Evolutionary conservation across 495 filamentous ascomycete species (phyloP).

Genomic region (Podospora appendiculata): DNA sequence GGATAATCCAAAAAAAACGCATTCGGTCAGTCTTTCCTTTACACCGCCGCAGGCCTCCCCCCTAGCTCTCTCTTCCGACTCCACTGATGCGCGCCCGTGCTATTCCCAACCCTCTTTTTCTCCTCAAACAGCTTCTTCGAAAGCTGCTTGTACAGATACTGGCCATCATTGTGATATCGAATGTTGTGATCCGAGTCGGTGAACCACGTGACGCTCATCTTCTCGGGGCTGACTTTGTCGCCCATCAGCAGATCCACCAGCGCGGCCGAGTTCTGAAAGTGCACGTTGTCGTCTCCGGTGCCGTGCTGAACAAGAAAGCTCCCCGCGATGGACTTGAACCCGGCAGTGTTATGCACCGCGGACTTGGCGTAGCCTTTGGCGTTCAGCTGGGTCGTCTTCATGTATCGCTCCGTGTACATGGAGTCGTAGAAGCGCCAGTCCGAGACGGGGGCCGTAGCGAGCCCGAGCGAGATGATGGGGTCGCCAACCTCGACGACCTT

Average conservation of each 20-base stretch:
- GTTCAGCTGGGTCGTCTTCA: slow-evolving; percentile 48
- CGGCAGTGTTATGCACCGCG: slow-evolving; percentile 33
- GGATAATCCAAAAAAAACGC: no score
- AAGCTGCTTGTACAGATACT: slow-evolving; percentile 46
- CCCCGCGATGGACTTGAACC: slow-evolving; percentile 46
- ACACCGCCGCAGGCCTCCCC: no score
- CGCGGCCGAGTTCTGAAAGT: slow-evolving; percentile 49
- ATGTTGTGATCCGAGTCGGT: slow-evolving; percentile 50
- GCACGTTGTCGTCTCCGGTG: slow-evolving; percentile 53
- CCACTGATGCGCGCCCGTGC: slow-evolving; percentile 13
- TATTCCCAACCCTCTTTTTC: slow-evolving; percentile 11
- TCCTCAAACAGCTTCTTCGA: slow-evolving; percentile 24
- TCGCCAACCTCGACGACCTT: slow-evolving; percentile 48
- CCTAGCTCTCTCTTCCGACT: not conserved
- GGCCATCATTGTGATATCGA: slow-evolving; percentile 32
- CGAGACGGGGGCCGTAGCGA: slow-evolving; percentile 47
- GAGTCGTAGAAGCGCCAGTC: slow-evolving; percentile 58
- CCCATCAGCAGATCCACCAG: slow-evolving; percentile 44
- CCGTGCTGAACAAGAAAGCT: slow-evolving; percentile 49
- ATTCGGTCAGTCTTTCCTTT: no score
- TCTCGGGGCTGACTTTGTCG: slow-evolving; percentile 40
- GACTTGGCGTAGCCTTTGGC: slow-evolving; percentile 37
- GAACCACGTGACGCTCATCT: slow-evolving; percentile 44
- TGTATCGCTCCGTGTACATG: slow-evolving; percentile 59
- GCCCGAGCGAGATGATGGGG: slow-evolving; percentile 42